A percentile compares a stretch with the other conserved stretches of the same genome.
Evolutionary conservation across 2,329 filamentous ascomycete species (phyloP).

Genomic region (Exophiala alcalophila): DNA sequence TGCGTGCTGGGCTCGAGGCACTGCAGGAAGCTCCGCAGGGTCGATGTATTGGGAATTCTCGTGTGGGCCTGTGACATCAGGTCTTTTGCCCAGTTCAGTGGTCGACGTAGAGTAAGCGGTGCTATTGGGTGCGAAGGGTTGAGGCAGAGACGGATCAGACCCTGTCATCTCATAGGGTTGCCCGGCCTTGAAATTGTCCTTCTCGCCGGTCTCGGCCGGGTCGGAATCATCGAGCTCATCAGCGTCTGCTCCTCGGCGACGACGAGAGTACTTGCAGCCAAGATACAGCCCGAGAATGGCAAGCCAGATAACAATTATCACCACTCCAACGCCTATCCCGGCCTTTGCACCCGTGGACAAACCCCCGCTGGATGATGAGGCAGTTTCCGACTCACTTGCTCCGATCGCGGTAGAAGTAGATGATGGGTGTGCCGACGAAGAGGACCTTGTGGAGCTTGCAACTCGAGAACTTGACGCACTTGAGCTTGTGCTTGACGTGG

Average conservation of each 20-base stretch:
- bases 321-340: conserved; percentile 25
- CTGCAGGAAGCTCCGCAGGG: conserved; percentile 14
- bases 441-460: not conserved
- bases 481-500: too few relatives aligned
- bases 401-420: conserved; percentile 1
- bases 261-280: conserved; percentile 16
- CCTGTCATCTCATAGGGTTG: conserved; percentile 20
- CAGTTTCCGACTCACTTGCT: conserved; percentile 1
- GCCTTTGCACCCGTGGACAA: conserved; percentile 25
- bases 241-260: too few relatives aligned
- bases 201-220: conserved; percentile 7
- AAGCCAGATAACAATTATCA: conserved; percentile 14
- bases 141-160: not conserved
- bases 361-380: conserved; percentile 10
- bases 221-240: conserved; percentile 1
- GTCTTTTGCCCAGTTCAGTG: conserved; percentile 17
- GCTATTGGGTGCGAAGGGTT: conserved; percentile 1
- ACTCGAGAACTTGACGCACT: conserved; percentile 1
- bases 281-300: conserved; percentile 17
- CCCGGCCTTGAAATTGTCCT: conserved; percentile 21
- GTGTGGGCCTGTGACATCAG: too few relatives aligned
- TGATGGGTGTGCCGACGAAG: not conserved
- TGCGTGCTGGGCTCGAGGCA: conserved; percentile 17
- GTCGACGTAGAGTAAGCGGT: conserved; percentile 12
- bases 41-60: too few relatives aligned